phyloP scores from a whole-genome alignment of 768 basidiomycete genomes.

The Lepiota brunneoincarnata region DNA sequence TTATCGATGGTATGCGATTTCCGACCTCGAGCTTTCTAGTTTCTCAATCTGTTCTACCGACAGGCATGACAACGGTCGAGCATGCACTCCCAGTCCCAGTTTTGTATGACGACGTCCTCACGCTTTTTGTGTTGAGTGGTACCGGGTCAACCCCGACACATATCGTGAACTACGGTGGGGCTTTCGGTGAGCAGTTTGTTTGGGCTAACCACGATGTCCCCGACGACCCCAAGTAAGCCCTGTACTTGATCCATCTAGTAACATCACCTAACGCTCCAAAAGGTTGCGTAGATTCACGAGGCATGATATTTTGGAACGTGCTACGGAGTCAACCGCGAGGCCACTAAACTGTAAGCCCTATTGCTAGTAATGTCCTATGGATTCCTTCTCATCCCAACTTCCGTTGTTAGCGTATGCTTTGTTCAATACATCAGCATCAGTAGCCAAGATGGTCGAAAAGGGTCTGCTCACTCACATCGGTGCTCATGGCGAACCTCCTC shows the following conservation, averaged over 20 bases:
- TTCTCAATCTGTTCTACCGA: neutral
- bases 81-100: conserved; percentile 64
- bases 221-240: conserved; percentile 60
- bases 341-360: conserved; percentile 52
- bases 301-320: conserved; percentile 59
- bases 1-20: conserved; percentile 57
- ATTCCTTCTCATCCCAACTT: neutral
- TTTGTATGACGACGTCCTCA: conserved; percentile 66
- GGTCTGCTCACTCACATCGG: conserved; percentile 67
- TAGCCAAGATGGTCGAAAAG: conserved; percentile 64
- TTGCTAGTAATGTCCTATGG: neutral
- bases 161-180: conserved; percentile 76
- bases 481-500: conserved; percentile 70
- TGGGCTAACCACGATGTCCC: conserved; percentile 68
- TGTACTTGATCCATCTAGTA: neutral
- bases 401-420: conserved; percentile 50
- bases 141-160: conserved; percentile 76
- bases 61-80: conserved; percentile 78
- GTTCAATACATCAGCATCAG: conserved; percentile 67
- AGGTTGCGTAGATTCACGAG: conserved; percentile 64
- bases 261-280: neutral
- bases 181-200: conserved; percentile 61
- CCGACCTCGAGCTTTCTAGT: neutral
- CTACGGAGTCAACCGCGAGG: conserved; percentile 60
- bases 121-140: conserved; percentile 61